Base-by-base conservation (phyloP, 2,329 filamentous ascomycete species). In the Pyricularia grisea region DNA sequence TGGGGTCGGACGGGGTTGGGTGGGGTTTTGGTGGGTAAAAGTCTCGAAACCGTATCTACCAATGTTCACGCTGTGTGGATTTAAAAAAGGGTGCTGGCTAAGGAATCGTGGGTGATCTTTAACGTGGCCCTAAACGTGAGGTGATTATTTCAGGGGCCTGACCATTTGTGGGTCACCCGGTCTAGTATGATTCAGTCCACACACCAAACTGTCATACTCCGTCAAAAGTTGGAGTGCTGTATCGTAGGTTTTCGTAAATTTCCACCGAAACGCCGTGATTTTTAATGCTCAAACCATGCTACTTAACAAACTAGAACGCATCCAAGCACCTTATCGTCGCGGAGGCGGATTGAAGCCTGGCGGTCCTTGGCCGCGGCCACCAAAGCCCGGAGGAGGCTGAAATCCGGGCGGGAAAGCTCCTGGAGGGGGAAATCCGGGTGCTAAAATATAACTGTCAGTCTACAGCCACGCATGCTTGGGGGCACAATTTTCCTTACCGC, bases 271-370 rank as follows among this genome's bases (percentile, higher is more conserved):
- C 70, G 66, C 70, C 70, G 63, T 60, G 66, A 36, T 64, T 69
- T 69, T 70, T 68, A 60, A 61, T 61, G 58, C n/a, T 61, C 58
- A 27, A 61, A 61, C 25, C 58, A 61, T 61, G 58, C 58, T 61
- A 23, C 58, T 27, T 61, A 25, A 61, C n/a, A 61, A 61, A 61
- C 42, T 20, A 50, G 20, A 61, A 27, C 9, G 58, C 25, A 14
- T 61, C n/a, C 58, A 61, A 61, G 58, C 58, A 61, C 65, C 74
- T 73, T 82, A 88, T 82, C 85, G 81, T 79, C 87, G 84, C 68
- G 89, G 88, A 70, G 91, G 89, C 71, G 88, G 89, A 80, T 93
- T 90, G 81, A 94, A 94, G 72, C 92, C 91, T 70, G 86, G 82
- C 55, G 90, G 90, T 66, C 88, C 86, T 42, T 80, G 80, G 71